phyloP scores from a whole-genome alignment of 257 asterid species.

The Scutellaria minor region DNA sequence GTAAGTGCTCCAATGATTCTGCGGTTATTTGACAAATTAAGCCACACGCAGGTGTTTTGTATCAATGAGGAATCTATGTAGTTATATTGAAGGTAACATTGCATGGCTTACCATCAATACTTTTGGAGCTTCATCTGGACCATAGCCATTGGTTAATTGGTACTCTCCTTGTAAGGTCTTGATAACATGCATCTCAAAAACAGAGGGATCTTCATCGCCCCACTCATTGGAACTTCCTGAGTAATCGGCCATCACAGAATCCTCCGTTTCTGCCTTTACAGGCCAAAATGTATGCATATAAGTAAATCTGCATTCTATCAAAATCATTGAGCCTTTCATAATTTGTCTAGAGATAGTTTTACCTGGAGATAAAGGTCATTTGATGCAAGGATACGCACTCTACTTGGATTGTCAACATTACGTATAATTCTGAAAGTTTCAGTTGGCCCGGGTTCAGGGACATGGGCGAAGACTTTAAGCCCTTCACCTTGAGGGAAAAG shows the following conservation, averaged over 20 bases:
- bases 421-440: slow-evolving; percentile 43
- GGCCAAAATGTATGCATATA: slow-evolving; percentile 13
- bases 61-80: neutral
- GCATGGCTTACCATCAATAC: slow-evolving; percentile 41
- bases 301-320: slow-evolving; percentile 11
- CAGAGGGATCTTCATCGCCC: slow-evolving; percentile 46
- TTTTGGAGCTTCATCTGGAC: slow-evolving; percentile 43
- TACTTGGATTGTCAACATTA: slow-evolving; percentile 34
- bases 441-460: slow-evolving; percentile 43
- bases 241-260: slow-evolving; percentile 46
- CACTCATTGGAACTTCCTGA: slow-evolving; percentile 42
- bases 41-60: neutral
- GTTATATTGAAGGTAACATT: neutral
- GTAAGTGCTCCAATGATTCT: slow-evolving; percentile 53
- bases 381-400: slow-evolving; percentile 50
- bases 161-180: slow-evolving; percentile 47
- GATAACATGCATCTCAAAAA: slow-evolving; percentile 48
- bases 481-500: slow-evolving; percentile 39
- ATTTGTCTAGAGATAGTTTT: slow-evolving; percentile 21
- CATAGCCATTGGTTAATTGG: slow-evolving; percentile 50
- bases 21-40: slow-evolving; percentile 26
- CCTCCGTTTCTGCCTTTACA: slow-evolving; percentile 48
- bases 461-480: slow-evolving; percentile 34
- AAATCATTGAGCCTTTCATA: neutral
- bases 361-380: slow-evolving; percentile 49